Conservation (phyloP, 2,329 filamentous ascomycete species). For the Cytospora piceicola region DNA sequence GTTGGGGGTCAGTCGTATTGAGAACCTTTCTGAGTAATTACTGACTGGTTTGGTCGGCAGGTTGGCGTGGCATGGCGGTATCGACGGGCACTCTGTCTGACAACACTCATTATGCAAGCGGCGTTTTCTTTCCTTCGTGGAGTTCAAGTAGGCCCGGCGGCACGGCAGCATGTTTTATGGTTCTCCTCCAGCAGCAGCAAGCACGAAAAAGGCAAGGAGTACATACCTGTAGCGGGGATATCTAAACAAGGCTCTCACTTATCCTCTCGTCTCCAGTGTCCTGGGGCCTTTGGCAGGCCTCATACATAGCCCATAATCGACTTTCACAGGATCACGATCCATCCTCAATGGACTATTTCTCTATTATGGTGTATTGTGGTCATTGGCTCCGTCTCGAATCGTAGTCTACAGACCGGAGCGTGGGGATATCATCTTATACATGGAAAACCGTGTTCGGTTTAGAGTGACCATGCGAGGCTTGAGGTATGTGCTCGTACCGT, state of each 20-base stretch:
- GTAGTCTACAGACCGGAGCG: neutral
- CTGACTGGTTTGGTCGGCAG: neutral
- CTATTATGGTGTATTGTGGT: neutral
- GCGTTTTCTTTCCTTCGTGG: neutral
- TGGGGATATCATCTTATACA: neutral
- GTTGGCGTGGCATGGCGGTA: neutral
- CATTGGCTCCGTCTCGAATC: neutral
- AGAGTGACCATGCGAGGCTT: neutral
- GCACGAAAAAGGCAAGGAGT: neutral
- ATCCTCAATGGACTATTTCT: neutral
- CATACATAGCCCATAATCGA: neutral
- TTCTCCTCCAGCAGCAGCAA: neutral
- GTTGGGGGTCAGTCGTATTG: neutral
- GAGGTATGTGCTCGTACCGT: neutral
- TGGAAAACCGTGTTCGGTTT: neutral
- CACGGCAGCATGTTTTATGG: neutral
- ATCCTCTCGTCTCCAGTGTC: neutral
- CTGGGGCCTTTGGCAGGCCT: neutral
- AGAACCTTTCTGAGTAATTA: neutral
- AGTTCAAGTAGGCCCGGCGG: constrained; percentile 1
- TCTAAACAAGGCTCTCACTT: neutral
- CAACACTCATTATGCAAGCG: neutral
- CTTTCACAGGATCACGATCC: neutral
- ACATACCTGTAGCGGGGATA: neutral
- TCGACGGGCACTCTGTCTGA: neutral